A percentile compares a stretch with the other conserved stretches of the same genome.
phyloP scores from a whole-genome alignment of 495 filamentous ascomycete species.

The Aspergillus conjunctus region DNA sequence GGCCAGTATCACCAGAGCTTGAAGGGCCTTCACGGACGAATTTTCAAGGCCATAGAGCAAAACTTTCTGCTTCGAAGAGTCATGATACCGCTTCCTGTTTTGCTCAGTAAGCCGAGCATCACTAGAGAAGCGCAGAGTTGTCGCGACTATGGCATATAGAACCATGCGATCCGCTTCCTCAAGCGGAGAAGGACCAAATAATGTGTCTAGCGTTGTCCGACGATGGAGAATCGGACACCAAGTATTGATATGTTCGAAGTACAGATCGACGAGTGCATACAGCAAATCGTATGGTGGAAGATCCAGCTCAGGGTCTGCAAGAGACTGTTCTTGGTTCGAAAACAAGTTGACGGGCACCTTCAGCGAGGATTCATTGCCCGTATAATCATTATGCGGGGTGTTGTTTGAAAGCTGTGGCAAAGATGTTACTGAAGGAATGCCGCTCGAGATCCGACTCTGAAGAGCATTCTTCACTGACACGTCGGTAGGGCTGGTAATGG shows the following conservation, averaged over 20 bases:
- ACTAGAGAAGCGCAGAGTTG: slow-evolving; percentile 77
- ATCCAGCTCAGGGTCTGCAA: slow-evolving; percentile 65
- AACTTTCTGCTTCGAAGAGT: slow-evolving; percentile 80
- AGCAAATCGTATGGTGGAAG: slow-evolving; percentile 84
- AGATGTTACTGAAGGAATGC: slow-evolving; percentile 24
- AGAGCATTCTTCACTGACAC: slow-evolving; percentile 36
- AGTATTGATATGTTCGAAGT: slow-evolving; percentile 88
- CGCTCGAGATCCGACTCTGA: slow-evolving; percentile 29
- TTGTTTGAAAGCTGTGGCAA: slow-evolving; percentile 30
- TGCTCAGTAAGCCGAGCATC: slow-evolving; percentile 72
- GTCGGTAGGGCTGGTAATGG: slow-evolving; percentile 43
- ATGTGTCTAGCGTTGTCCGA: slow-evolving; percentile 71
- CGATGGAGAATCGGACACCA: slow-evolving; percentile 90
- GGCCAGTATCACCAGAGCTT: slow-evolving; percentile 81
- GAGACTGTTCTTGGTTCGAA: slow-evolving; percentile 45
- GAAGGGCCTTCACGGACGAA: slow-evolving; percentile 82
- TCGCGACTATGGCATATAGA: slow-evolving; percentile 83
- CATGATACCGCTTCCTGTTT: slow-evolving; percentile 70
- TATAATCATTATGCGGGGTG: slow-evolving; percentile 35
- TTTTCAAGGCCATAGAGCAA: slow-evolving; percentile 83
- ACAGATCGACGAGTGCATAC: slow-evolving; percentile 79
- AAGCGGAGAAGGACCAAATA: slow-evolving; percentile 75
- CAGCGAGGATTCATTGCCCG: slow-evolving; percentile 50
- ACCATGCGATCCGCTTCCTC: slow-evolving; percentile 81
- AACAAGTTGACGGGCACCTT: slow-evolving; percentile 46